Percentiles rank a stretch among this genome's conserved stretches.
Evolutionary conservation across 352 stramenopile species (phyloP).

Genomic region (Thraustotheca clavata): DNA sequence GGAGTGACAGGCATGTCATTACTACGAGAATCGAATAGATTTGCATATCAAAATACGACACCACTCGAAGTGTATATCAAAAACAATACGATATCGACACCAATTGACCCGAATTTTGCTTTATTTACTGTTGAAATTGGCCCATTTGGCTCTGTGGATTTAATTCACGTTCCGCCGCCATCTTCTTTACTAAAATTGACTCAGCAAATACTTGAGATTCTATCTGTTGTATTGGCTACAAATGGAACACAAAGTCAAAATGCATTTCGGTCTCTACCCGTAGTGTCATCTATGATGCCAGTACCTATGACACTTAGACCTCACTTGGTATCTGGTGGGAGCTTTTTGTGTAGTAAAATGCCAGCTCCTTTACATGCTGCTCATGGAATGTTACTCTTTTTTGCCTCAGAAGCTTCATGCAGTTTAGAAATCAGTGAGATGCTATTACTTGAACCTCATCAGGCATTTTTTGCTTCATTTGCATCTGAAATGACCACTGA

Average conservation of each 20-base stretch:
- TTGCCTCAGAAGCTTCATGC: neutral
- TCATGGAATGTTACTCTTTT: neutral
- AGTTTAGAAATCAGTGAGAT: neutral
- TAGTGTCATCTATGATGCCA: neutral
- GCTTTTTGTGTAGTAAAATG: neutral
- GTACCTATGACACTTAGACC: neutral
- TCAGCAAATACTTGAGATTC: neutral
- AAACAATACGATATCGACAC: neutral
- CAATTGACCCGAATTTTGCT: neutral
- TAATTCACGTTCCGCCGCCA: neutral
- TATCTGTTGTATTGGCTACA: neutral
- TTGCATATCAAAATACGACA: constrained; percentile 12
- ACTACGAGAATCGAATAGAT: neutral
- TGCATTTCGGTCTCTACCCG: neutral
- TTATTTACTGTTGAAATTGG: neutral
- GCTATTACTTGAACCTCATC: too few species aligned
- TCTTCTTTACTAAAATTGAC: neutral
- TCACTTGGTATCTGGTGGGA: neutral
- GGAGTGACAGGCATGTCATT: neutral
- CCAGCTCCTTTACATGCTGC: neutral
- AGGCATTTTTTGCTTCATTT: too few species aligned
- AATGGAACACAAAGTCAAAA: neutral
- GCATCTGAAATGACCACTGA: too few species aligned
- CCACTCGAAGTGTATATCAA: neutral
- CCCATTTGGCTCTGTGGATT: constrained; percentile 5